Conservation (phyloP, 371 early-diverging fungal species). For the Mucor indicus region DNA sequence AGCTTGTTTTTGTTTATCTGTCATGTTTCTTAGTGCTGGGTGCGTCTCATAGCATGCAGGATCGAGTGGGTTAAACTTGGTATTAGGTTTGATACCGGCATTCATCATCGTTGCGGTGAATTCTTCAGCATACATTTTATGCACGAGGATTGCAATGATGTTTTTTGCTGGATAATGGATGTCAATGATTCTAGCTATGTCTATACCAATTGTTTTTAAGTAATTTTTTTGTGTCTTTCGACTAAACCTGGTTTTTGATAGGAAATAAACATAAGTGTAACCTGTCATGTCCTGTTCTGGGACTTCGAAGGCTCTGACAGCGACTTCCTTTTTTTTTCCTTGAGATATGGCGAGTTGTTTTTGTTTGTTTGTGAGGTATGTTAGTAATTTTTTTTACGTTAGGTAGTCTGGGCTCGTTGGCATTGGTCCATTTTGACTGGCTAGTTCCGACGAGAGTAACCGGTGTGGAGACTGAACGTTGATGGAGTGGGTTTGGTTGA, state of each 20-base stretch:
- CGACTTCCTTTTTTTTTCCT: background rate
- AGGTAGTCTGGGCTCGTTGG: background rate
- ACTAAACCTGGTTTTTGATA: background rate
- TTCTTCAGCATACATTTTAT: background rate
- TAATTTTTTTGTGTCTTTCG: background rate
- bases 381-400: background rate
- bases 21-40: background rate
- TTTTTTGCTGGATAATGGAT: background rate
- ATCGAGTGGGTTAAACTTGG: background rate
- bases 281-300: background rate
- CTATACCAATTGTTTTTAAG: background rate
- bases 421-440: background rate
- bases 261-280: background rate
- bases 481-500: background rate
- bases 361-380: background rate
- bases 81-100: background rate
- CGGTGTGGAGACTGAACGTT: no score
- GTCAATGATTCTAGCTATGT: background rate
- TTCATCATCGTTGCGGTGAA: background rate
- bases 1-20: background rate
- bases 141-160: background rate
- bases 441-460: background rate
- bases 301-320: background rate
- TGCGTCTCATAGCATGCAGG: background rate
- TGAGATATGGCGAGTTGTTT: background rate